Conservation (phyloP, 805 yeast species). For the Ogataea siamensis region DNA sequence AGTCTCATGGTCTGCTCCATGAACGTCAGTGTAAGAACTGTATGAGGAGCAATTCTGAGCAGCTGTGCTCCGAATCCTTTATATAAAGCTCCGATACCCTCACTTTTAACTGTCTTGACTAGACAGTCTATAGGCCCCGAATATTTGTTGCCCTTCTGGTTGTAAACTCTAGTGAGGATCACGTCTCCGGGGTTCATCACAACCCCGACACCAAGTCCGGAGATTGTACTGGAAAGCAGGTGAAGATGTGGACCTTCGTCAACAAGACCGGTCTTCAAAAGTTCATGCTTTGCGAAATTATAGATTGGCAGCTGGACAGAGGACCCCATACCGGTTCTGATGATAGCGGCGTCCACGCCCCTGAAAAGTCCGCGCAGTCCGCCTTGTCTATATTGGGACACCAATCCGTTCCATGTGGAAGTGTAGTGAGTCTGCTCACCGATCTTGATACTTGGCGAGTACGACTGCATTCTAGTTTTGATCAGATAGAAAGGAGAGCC, state of each 20-base stretch:
- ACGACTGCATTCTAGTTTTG: constrained; percentile 96
- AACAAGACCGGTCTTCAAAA: constrained; percentile 52
- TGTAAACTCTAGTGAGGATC: constrained; percentile 88
- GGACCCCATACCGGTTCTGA: constrained; percentile 95
- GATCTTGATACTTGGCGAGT: constrained; percentile 58
- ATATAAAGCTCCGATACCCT: constrained; percentile 85
- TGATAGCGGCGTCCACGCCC: constrained; percentile 92
- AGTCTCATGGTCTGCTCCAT: constrained; percentile 92
- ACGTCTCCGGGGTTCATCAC: constrained; percentile 99
- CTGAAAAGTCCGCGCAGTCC: constrained; percentile 79
- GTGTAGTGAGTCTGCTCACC: constrained; percentile 93
- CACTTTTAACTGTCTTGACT: constrained; percentile 72
- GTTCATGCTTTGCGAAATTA: constrained; percentile 65
- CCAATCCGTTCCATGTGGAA: constrained; percentile 65
- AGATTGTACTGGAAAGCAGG: constrained; percentile 65
- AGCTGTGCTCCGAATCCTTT: constrained; percentile 95
- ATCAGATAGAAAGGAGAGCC: constrained; percentile 92
- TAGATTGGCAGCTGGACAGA: constrained; percentile 93
- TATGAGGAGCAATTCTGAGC: constrained; percentile 92
- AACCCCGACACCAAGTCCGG: constrained; percentile 90
- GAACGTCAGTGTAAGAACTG: constrained; percentile 82
- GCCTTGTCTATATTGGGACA: constrained; percentile 57
- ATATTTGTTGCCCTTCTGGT: constrained; percentile 87
- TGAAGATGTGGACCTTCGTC: constrained; percentile 69
- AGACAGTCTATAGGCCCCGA: constrained; percentile 88